Evolutionary conservation across 148 eudicot genomes (phyloP).

Genomic region (Polygonum maritimum): DNA sequence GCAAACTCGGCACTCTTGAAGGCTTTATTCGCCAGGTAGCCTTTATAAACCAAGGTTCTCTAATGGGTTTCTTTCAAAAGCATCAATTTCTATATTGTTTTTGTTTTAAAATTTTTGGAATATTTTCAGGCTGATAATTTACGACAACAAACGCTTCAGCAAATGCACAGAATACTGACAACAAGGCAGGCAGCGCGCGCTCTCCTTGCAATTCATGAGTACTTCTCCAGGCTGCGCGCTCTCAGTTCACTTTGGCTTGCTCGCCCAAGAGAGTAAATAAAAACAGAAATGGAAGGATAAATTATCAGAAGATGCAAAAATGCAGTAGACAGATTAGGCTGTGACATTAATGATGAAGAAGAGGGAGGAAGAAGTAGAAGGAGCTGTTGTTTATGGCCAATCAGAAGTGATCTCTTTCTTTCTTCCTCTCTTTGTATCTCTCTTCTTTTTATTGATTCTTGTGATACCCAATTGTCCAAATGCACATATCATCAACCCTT

Average conservation of each 20-base stretch:
- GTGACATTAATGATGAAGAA: conserved; percentile 9
- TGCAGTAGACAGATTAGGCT: conserved; percentile 10
- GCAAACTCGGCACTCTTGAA: conserved; percentile 53
- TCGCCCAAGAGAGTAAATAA: conserved; percentile 34
- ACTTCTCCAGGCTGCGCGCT: conserved; percentile 46
- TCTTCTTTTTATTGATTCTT: conserved; percentile 1
- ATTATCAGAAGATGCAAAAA: background rate
- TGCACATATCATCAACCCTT: conserved; percentile 7
- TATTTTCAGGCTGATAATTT: conserved; percentile 36
- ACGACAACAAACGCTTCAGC: conserved; percentile 44
- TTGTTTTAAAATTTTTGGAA: background rate
- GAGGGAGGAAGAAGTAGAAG: background rate
- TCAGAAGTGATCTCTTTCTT: background rate
- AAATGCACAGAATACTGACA: conserved; percentile 36
- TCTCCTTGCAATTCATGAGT: conserved; percentile 42
- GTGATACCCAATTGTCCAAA: conserved; percentile 12
- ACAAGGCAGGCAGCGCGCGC: conserved; percentile 48
- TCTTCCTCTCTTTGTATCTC: background rate
- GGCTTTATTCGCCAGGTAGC: conserved; percentile 49
- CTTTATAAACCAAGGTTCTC: background rate
- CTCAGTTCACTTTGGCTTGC: conserved; percentile 51
- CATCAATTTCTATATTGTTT: background rate
- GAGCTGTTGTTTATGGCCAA: background rate
- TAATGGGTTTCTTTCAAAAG: background rate
- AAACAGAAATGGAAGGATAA: background rate